A percentile compares a stretch with the other conserved stretches of the same genome.
phyloP scores from a whole-genome alignment of 192 early-diverging fungal genomes.

The Allomyces macrogynus region DNA sequence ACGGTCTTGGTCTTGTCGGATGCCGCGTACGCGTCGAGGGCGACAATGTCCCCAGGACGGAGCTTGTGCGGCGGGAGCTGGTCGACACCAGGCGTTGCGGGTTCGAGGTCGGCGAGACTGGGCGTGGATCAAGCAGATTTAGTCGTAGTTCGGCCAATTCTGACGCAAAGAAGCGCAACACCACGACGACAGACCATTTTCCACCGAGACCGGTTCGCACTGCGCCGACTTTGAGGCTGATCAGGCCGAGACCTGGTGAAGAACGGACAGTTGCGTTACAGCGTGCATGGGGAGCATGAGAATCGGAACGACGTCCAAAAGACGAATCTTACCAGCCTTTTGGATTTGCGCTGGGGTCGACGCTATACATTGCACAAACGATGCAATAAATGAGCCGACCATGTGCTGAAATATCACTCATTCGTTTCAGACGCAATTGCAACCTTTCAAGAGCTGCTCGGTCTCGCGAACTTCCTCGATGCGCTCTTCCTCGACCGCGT shows the following conservation, averaged over 20 bases:
- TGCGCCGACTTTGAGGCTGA: slow-evolving; percentile 4
- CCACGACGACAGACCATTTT: slow-evolving; percentile 19
- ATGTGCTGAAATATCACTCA: too few relatives aligned
- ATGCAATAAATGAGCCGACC: too few relatives aligned
- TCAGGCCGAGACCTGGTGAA: slow-evolving; percentile 5
- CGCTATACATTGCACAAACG: too few relatives aligned
- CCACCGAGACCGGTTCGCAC: slow-evolving; percentile 50
- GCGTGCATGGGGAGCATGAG: too few relatives aligned
- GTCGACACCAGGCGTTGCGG: slow-evolving; percentile 22
- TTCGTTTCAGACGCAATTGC: too few relatives aligned
- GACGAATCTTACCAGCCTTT: too few relatives aligned
- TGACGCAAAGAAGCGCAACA: not conserved
- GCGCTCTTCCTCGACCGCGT: too few relatives aligned
- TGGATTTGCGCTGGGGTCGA: too few relatives aligned
- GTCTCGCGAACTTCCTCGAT: too few relatives aligned
- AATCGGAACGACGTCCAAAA: too few relatives aligned
- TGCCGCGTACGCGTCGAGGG: slow-evolving; percentile 28
- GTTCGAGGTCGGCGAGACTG: slow-evolving; percentile 42
- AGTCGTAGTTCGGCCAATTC: not conserved
- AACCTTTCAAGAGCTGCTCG: too few relatives aligned
- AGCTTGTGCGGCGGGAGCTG: slow-evolving; percentile 37
- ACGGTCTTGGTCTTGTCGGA: slow-evolving; percentile 12
- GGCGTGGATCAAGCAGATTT: not conserved
- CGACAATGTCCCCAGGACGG: slow-evolving; percentile 50
- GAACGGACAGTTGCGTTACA: too few relatives aligned